Evolutionary conservation across 768 basidiomycete genomes (phyloP).

Genomic region (Serpula lacrymans): DNA sequence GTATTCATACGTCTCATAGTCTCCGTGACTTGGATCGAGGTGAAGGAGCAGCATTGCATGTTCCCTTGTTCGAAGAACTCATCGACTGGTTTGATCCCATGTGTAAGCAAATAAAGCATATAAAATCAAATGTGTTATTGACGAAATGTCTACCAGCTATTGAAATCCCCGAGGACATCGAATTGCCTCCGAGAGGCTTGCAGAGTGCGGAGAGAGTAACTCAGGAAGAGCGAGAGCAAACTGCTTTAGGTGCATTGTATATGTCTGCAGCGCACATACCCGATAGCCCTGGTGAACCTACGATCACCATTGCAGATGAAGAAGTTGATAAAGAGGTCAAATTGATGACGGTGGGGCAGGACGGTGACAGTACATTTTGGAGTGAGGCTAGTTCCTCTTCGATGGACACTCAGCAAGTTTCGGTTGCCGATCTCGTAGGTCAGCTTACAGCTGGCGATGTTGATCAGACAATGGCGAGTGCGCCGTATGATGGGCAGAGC

Average conservation of each 20-base stretch:
- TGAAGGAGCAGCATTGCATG: slow-evolving; percentile 83
- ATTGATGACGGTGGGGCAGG: slow-evolving; percentile 67
- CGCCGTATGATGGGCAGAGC: slow-evolving; percentile 27
- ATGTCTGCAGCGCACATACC: slow-evolving; percentile 70
- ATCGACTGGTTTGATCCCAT: slow-evolving; percentile 84
- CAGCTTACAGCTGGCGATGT: slow-evolving; percentile 50
- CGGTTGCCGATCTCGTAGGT: slow-evolving; percentile 69
- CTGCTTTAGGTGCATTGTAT: slow-evolving; percentile 72
- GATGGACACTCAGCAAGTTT: slow-evolving; percentile 28
- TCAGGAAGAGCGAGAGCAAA: slow-evolving; percentile 79
- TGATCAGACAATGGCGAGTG: slow-evolving; percentile 37
- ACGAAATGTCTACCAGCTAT: slow-evolving; percentile 40
- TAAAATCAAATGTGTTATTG: slow-evolving; percentile 19
- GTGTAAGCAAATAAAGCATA: slow-evolving; percentile 49
- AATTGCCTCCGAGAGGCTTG: slow-evolving; percentile 54
- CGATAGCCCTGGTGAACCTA: slow-evolving; percentile 71
- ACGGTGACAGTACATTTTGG: slow-evolving; percentile 69
- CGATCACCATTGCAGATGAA: slow-evolving; percentile 58
- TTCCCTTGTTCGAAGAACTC: slow-evolving; percentile 79
- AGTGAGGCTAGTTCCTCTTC: slow-evolving; percentile 32
- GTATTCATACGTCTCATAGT: slow-evolving; percentile 65
- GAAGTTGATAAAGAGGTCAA: slow-evolving; percentile 62
- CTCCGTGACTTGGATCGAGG: slow-evolving; percentile 84
- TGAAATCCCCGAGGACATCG: slow-evolving; percentile 59
- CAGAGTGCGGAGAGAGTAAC: slow-evolving; percentile 63